Evolutionary conservation across 371 early-diverging fungal species (phyloP), one percentile per base, ranked within the genome.

Genomic region (Mucor irregularis): DNA sequence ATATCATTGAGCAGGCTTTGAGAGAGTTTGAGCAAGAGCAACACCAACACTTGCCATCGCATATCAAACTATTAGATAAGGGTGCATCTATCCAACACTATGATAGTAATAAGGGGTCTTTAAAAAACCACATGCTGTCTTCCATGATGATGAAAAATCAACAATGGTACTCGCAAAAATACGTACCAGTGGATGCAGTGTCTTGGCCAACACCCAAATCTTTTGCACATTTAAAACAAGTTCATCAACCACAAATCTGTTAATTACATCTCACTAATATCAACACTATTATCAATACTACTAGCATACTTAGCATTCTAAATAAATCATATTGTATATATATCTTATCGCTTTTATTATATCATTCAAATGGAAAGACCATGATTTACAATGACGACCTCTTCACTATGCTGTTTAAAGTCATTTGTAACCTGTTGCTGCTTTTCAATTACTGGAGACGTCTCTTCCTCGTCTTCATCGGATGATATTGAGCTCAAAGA

Each of bases 171-270:
- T 30, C 38, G 14, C 30, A 57, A 25, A 16, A 39, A 14, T 52
- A 53, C 19, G 49, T 62, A 17, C 68, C 68, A 5, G 24, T 58
- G 0, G 49, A 67, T 37, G 68, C 68, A 14, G 35, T 58, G 4
- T 56, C 68, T 30, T 67, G 68, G 68, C 68, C 63, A n/a, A 26
- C 60, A 0, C 68, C 68, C 10, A 55, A 61, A 34, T 30, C 56
- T 10, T 34, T 53, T 1, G 33, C 56, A 5, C 43, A 61, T 29
- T 26, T 61, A 11, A 51, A 35, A 53, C 60, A 19, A 37, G 1
- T 42, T 11, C 42, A 25, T 19, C 22, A 42, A 5, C 42, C 16
- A n/a, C n/a, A n/a, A n/a, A n/a, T n/a, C n/a, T n/a, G n/a, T n/a
- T n/a, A n/a, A n/a, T n/a, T n/a, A n/a, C n/a, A n/a, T n/a, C n/a